A percentile compares a stretch with the other conserved stretches of the same genome.
These are phyloP conservation scores for Quercus gilva DNA, from an alignment of 306 rosid genomes.

Conservation along the genomic window DNA sequence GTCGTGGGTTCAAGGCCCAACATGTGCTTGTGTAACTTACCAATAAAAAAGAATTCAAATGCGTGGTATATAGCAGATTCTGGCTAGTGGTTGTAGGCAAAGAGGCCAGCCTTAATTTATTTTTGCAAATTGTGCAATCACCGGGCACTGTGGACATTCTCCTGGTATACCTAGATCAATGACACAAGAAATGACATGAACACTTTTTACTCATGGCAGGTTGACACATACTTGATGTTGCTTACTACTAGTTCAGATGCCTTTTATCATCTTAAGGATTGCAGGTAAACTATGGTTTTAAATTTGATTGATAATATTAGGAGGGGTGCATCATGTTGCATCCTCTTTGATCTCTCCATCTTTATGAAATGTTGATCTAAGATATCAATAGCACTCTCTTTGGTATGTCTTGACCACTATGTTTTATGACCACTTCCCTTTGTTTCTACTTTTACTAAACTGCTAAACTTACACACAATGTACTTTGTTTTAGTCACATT, in stretches of 20 bases:
- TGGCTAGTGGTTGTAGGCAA: not conserved
- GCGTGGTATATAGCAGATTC: not conserved
- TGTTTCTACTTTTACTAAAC: too few relatives aligned
- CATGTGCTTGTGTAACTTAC: too few relatives aligned
- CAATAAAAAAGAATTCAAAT: not conserved
- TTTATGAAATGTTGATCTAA: too few relatives aligned
- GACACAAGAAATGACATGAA: not conserved
- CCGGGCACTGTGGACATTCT: not conserved
- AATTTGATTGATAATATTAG: slow-evolving; percentile 16
- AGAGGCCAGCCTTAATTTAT: not conserved
- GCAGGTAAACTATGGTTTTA: slow-evolving; percentile 60
- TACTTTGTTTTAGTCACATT: too few relatives aligned
- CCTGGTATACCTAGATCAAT: not conserved
- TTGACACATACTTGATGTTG: slow-evolving; percentile 79
- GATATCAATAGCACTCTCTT: too few relatives aligned
- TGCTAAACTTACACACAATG: too few relatives aligned
- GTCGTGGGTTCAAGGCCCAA: too few relatives aligned
- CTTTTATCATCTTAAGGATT: slow-evolving; percentile 90
- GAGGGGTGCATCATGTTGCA: slow-evolving; percentile 9
- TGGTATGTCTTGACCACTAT: too few relatives aligned
- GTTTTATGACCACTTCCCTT: too few relatives aligned
- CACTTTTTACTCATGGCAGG: slow-evolving; percentile 38
- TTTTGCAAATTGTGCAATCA: not conserved
- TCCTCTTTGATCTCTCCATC: not conserved
- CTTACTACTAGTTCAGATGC: slow-evolving; percentile 84